phyloP scores from a whole-genome alignment of 2,329 filamentous ascomycete genomes.

The Geosmithia putterillii region DNA sequence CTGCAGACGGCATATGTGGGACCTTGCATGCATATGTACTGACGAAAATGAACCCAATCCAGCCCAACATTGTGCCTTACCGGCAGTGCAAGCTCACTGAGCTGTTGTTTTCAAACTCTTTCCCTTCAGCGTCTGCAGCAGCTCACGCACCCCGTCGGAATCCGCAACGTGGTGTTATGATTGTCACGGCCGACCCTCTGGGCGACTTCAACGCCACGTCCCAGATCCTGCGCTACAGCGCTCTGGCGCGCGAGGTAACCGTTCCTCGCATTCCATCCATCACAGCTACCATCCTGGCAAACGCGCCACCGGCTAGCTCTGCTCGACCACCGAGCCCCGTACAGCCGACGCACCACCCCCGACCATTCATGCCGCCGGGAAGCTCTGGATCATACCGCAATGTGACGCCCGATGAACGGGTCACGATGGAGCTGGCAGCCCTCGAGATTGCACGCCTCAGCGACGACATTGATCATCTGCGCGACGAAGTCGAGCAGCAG shows the following conservation, averaged over 20 bases:
- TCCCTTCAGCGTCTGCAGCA: conserved; percentile 45
- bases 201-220: conserved; percentile 96
- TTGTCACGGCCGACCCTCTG: conserved; percentile 84
- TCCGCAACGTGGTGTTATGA: conserved; percentile 86
- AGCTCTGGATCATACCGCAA: conserved; percentile 19
- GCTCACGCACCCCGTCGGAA: conserved; percentile 36
- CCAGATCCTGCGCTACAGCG: conserved; percentile 89
- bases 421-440: conserved; percentile 73
- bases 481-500: conserved; percentile 58
- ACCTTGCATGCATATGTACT: background rate
- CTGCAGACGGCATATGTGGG: background rate
- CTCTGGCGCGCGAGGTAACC: conserved; percentile 83
- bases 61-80: conserved; percentile 66
- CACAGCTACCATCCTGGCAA: conserved; percentile 52
- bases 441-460: conserved; percentile 68
- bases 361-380: conserved; percentile 27
- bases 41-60: conserved; percentile 3
- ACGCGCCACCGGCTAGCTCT: conserved; percentile 12
- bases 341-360: conserved; percentile 12
- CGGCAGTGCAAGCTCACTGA: conserved; percentile 79
- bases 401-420: conserved; percentile 37
- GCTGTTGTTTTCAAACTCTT: conserved; percentile 79
- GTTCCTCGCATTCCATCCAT: conserved; percentile 80
- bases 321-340: conserved; percentile 15
- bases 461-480: conserved; percentile 61